Conservation (phyloP, 805 yeast species). For the Tetrapisispora nanseiensis region DNA sequence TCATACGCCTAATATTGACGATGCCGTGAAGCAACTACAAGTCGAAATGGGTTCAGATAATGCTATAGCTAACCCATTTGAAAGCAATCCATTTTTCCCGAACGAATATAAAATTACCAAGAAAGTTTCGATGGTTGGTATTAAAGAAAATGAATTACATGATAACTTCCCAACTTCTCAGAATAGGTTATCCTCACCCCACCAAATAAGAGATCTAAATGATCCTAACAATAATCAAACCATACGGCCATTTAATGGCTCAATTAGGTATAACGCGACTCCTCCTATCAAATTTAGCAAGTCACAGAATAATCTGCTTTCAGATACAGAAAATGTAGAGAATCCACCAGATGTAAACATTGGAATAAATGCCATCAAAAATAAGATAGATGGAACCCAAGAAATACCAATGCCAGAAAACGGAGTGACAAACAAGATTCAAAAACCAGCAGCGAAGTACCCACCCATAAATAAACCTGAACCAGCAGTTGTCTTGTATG, state of each 20-base stretch:
- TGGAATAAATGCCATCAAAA: no score
- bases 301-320: neutral
- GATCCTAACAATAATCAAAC: neutral
- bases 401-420: no score
- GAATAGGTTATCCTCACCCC: no score
- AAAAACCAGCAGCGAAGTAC: no score
- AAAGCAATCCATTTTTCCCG: constrained; percentile 4
- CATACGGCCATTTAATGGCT: neutral
- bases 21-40: constrained; percentile 19
- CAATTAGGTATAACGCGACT: constrained; percentile 3
- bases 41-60: constrained; percentile 9
- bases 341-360: no score
- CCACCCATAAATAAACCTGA: no score
- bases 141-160: neutral
- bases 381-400: no score
- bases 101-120: constrained; percentile 8
- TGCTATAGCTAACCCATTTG: neutral
- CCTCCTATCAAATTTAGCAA: constrained; percentile 1
- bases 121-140: constrained; percentile 5
- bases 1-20: constrained; percentile 18
- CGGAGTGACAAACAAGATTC: no score
- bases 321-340: neutral
- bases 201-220: neutral
- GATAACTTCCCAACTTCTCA: no score
- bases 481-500: neutral